Percentiles rank a stretch among this genome's conserved stretches.
These are phyloP conservation scores for Astrocystis sublimbata DNA, from an alignment of 495 filamentous ascomycete genomes.

Conservation along the genomic window DNA sequence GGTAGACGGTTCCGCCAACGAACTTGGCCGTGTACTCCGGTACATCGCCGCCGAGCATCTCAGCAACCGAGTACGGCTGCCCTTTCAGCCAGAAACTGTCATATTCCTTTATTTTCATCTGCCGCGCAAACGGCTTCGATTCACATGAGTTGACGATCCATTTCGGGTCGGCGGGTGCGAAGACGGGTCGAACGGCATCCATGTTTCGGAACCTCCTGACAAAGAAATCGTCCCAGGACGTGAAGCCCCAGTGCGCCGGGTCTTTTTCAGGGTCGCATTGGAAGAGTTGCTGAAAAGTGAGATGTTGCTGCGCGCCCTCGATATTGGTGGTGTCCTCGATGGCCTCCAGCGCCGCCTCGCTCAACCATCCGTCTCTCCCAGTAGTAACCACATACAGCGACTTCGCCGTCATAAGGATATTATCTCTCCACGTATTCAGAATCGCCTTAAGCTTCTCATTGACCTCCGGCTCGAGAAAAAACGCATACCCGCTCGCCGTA, in stretches of 20 bases:
- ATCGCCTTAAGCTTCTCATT: conserved; percentile 58
- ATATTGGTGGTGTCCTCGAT: conserved; percentile 27
- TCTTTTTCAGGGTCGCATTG: conserved; percentile 35
- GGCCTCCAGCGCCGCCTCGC: conserved; percentile 27
- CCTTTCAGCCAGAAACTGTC: conserved; percentile 59
- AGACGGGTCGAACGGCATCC: conserved; percentile 50
- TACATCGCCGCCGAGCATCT: conserved; percentile 49
- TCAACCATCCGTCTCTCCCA: conserved; percentile 52
- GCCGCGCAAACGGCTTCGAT: conserved; percentile 45
- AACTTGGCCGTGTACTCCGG: conserved; percentile 32
- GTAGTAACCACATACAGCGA: conserved; percentile 51
- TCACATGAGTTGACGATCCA: conserved; percentile 62
- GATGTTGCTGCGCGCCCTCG: background rate
- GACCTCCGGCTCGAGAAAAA: conserved; percentile 56
- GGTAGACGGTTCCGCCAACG: conserved; percentile 57
- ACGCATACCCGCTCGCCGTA: conserved; percentile 56
- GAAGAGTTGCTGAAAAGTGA: conserved; percentile 42
- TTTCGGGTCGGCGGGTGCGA: conserved; percentile 31
- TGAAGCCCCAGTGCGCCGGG: conserved; percentile 49
- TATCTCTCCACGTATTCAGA: conserved; percentile 56
- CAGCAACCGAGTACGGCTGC: conserved; percentile 52
- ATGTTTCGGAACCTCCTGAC: conserved; percentile 47
- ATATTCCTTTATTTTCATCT: conserved; percentile 31
- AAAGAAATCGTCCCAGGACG: conserved; percentile 67
- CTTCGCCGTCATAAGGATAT: conserved; percentile 46